A percentile compares a stretch with the other conserved stretches of the same genome.
These are phyloP conservation scores for Avena eriantha DNA, from an alignment of 176 grass and related monocot species.

Conservation along the genomic window DNA sequence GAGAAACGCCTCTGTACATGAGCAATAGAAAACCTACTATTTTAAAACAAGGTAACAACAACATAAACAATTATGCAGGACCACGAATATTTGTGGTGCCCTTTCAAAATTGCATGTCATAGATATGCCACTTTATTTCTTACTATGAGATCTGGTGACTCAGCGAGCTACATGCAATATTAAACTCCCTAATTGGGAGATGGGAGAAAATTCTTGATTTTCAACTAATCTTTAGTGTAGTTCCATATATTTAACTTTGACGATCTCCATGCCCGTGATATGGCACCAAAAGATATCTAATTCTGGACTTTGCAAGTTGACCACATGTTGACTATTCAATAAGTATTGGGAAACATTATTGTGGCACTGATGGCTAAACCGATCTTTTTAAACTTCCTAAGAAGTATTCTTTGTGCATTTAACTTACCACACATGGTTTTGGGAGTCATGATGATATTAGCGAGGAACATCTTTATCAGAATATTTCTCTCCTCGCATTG, in stretches of 20 bases:
- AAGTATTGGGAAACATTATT: neutral
- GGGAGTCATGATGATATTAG: constrained; percentile 10
- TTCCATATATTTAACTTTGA: neutral
- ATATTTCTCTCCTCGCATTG: neutral
- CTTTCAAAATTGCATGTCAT: neutral
- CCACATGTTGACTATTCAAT: neutral
- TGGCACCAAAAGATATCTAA: neutral
- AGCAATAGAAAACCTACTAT: neutral
- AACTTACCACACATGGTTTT: neutral
- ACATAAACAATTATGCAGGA: neutral
- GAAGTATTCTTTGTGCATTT: neutral
- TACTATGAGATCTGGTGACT: neutral
- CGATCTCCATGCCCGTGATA: neutral
- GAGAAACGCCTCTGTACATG: neutral
- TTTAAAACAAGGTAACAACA: neutral
- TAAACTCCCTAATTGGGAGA: neutral
- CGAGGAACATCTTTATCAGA: neutral
- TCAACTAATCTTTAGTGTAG: neutral
- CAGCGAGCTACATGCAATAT: constrained; percentile 14
- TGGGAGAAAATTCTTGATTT: neutral
- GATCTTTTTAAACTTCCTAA: neutral
- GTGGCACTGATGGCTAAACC: neutral
- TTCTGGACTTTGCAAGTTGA: neutral
- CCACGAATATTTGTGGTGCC: neutral
- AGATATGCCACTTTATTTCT: neutral